Evolutionary conservation across 257 asterid genomes (phyloP).

Genomic region (Solanum sitiens): DNA sequence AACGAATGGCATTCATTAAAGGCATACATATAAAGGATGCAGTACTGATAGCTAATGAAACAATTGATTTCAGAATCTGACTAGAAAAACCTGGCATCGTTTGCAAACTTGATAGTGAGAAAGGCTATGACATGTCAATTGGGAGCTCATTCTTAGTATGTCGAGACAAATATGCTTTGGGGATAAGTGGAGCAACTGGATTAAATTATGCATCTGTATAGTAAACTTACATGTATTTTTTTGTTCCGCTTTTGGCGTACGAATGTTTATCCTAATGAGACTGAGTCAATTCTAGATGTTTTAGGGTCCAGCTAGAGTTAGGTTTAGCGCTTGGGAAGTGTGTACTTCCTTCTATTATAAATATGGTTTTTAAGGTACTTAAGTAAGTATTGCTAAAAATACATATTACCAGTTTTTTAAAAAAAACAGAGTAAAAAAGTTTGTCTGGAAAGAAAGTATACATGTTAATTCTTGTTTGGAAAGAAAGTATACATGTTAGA

Average conservation of each 20-base stretch:
- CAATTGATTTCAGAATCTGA: neutral
- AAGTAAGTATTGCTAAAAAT: neutral
- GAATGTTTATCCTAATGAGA: neutral
- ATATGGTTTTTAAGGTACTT: neutral
- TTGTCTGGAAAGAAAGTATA: neutral
- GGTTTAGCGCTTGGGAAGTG: neutral
- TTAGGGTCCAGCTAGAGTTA: neutral
- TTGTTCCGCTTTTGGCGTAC: neutral
- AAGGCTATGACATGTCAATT: neutral
- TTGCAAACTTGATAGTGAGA: neutral
- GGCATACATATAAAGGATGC: neutral
- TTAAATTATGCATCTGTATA: neutral
- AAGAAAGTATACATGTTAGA: neutral
- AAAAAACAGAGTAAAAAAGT: neutral
- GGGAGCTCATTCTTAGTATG: neutral
- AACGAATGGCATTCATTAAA: neutral
- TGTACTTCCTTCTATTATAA: neutral
- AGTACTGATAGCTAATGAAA: neutral
- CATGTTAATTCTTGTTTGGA: neutral
- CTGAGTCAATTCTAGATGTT: neutral
- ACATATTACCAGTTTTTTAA: neutral
- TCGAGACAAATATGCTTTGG: neutral
- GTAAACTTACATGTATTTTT: neutral
- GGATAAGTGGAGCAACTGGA: neutral
- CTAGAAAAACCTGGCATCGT: neutral